Conservation (phyloP, 495 filamentous ascomycete species). For the Paragyromitra xinjiangensis region DNA sequence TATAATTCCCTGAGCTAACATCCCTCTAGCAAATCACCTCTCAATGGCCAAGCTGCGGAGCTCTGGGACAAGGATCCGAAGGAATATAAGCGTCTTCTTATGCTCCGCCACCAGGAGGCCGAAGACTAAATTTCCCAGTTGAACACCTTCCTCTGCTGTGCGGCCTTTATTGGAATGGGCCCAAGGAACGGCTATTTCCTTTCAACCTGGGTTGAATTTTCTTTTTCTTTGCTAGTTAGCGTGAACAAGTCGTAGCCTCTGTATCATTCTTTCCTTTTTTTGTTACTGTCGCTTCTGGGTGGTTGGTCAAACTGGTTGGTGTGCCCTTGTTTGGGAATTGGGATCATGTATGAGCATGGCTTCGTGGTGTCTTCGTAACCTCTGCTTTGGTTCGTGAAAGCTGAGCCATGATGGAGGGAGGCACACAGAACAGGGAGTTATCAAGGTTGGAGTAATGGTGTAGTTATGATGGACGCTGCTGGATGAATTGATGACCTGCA, state of each 20-base stretch:
- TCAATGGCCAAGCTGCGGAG: conserved; percentile 96
- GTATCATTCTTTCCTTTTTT: conserved; percentile 38
- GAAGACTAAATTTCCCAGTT: conserved; percentile 45
- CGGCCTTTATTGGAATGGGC: conserved; percentile 16
- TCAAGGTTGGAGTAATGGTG: conserved; percentile 44
- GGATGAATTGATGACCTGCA: conserved; percentile 43
- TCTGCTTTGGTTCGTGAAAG: conserved; percentile 19
- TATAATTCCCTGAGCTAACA: conserved; percentile 7
- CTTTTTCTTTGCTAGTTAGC: conserved; percentile 24
- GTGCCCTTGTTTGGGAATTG: conserved; percentile 9
- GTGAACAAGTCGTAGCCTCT: conserved; percentile 24
- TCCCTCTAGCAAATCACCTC: conserved; percentile 78
- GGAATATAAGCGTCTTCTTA: conserved; percentile 78
- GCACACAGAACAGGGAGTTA: conserved; percentile 5
- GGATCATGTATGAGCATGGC: conserved; percentile 17
- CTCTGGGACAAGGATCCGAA: conserved; percentile 90
- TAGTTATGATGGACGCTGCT: conserved; percentile 39
- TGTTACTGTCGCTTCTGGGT: conserved; percentile 21
- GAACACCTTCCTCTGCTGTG: neutral
- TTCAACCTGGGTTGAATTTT: conserved; percentile 15
- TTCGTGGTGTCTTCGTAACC: conserved; percentile 28
- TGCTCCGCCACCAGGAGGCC: conserved; percentile 56
- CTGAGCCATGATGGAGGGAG: neutral
- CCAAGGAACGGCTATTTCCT: conserved; percentile 11
- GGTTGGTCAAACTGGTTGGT: conserved; percentile 23